A percentile compares a stretch with the other conserved stretches of the same genome.
These are phyloP conservation scores for Ceratocystiopsis minuta DNA, from an alignment of 2,329 filamentous ascomycete genomes.

Conservation along the genomic window DNA sequence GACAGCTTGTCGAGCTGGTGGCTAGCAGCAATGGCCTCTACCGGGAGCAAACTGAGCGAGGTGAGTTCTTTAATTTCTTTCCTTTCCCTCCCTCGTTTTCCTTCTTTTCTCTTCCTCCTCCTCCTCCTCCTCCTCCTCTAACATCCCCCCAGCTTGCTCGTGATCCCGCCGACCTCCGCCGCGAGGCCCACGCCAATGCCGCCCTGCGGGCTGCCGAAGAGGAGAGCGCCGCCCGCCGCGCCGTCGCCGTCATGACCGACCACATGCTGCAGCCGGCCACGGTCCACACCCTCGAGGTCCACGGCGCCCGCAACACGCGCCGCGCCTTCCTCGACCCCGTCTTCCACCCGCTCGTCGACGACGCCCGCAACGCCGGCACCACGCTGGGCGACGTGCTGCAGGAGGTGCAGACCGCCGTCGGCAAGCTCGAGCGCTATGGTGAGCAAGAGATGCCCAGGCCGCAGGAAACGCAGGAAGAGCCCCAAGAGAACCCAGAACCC, in stretches of 20 bases:
- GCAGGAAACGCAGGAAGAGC: too few species aligned
- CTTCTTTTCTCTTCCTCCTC: background rate
- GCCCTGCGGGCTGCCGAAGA: constrained; percentile 3
- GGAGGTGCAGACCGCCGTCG: constrained; percentile 50
- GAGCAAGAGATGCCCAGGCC: too few species aligned
- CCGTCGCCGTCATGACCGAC: constrained; percentile 32
- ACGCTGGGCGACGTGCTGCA: constrained; percentile 65
- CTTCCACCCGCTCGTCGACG: constrained; percentile 58
- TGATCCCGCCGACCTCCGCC: constrained; percentile 5
- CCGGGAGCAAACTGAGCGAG: constrained; percentile 1
- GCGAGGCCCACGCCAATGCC: constrained; percentile 4
- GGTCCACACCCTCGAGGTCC: constrained; percentile 67
- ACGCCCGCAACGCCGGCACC: constrained; percentile 46
- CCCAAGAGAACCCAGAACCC: too few species aligned
- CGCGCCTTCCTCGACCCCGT: constrained; percentile 66
- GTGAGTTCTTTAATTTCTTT: background rate
- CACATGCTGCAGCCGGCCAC: constrained; percentile 79
- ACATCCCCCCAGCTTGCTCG: constrained; percentile 1
- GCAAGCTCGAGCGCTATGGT: constrained; percentile 47
- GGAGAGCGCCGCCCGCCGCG: constrained; percentile 4
- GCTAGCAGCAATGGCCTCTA: constrained; percentile 7
- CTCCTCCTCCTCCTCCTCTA: background rate
- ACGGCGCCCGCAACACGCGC: constrained; percentile 71
- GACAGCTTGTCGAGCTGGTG: constrained; percentile 5
- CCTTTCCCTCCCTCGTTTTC: background rate